Conservation (phyloP, 2,329 filamentous ascomycete genomes). For the Trichoderma polysporum region DNA sequence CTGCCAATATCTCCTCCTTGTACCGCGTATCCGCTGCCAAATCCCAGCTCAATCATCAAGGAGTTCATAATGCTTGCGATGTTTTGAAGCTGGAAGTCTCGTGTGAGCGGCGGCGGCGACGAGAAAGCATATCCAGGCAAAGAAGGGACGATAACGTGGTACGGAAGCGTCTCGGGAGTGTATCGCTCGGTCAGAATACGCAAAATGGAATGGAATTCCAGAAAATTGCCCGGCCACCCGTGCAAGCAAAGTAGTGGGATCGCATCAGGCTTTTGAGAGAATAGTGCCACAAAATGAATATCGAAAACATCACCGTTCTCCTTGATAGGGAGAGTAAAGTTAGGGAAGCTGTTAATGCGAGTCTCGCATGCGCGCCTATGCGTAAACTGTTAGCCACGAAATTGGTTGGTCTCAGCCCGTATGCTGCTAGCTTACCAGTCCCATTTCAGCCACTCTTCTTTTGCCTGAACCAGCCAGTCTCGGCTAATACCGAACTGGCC, state of each 20-base stretch:
- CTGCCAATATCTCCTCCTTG: constrained; percentile 60
- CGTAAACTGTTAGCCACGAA: background rate
- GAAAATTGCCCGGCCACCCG: constrained; percentile 55
- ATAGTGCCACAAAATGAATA: constrained; percentile 56
- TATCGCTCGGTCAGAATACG: constrained; percentile 47
- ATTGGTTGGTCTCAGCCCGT: too few relatives aligned
- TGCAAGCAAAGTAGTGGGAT: constrained; percentile 52
- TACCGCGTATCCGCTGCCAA: constrained; percentile 45
- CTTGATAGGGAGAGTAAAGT: constrained; percentile 39
- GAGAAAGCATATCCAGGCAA: constrained; percentile 56
- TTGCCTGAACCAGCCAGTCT: constrained; percentile 46
- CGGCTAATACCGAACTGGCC: constrained; percentile 40
- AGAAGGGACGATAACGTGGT: constrained; percentile 56
- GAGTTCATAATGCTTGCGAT: constrained; percentile 47
- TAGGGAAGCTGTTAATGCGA: constrained; percentile 48
- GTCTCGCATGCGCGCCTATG: constrained; percentile 31
- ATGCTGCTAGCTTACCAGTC: constrained; percentile 39
- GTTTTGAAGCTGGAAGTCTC: constrained; percentile 35
- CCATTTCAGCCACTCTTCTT: constrained; percentile 44
- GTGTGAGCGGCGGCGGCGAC: constrained; percentile 45
- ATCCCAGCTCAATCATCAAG: constrained; percentile 40
- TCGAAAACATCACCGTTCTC: constrained; percentile 36
- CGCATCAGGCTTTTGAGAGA: constrained; percentile 50
- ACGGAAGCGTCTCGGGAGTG: constrained; percentile 50
- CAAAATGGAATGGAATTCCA: constrained; percentile 56